These are phyloP conservation scores for Neurospora discreta DNA, from an alignment of 495 filamentous ascomycete species.

Conservation along the genomic window DNA sequence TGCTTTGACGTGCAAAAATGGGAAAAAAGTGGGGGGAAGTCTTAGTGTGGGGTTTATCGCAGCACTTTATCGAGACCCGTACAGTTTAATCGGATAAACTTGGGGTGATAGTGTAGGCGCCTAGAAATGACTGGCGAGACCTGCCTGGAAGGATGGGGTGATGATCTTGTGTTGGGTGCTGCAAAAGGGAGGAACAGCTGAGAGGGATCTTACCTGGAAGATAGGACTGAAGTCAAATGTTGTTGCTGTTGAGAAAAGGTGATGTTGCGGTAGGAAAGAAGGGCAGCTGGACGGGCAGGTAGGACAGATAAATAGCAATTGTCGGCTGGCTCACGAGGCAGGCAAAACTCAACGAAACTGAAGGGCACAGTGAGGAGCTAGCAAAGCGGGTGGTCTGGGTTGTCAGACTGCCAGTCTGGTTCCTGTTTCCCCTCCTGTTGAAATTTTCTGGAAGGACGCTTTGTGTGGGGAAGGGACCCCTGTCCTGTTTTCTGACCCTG, in stretches of 20 bases:
- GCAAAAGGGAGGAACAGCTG: not conserved
- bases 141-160: no score
- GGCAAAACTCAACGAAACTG: not conserved
- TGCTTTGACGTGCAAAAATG: conserved; percentile 12
- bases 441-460: conserved; percentile 21
- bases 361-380: not conserved
- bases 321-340: not conserved
- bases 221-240: not conserved
- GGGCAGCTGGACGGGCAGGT: not conserved
- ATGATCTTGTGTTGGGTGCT: not conserved
- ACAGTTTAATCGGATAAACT: not conserved
- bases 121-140: not conserved
- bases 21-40: conserved; percentile 14
- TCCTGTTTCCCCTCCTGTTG: conserved; percentile 7
- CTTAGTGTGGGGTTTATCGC: conserved; percentile 12
- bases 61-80: not conserved
- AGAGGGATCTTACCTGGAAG: not conserved
- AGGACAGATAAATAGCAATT: not conserved
- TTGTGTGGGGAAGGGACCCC: conserved; percentile 20
- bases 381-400: not conserved
- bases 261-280: not conserved
- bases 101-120: not conserved
- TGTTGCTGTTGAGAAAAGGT: not conserved
- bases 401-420: not conserved
- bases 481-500: conserved; percentile 1